These are phyloP conservation scores for Astrothelium macrocarpum DNA, from an alignment of 495 filamentous ascomycete species.

Conservation along the genomic window DNA sequence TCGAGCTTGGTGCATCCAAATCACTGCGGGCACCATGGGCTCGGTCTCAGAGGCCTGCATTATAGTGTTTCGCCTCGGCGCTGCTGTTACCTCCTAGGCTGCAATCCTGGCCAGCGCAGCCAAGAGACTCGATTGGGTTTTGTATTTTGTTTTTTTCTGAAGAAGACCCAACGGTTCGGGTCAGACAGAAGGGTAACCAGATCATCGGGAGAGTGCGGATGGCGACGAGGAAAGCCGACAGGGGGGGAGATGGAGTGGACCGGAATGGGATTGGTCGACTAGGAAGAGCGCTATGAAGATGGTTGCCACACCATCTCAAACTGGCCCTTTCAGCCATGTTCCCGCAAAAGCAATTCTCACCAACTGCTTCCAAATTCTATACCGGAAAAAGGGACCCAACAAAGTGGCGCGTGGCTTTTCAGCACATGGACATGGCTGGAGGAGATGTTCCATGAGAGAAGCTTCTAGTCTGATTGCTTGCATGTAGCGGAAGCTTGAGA, in stretches of 20 bases:
- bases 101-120: too few relatives aligned
- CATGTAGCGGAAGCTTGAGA: not conserved
- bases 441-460: not conserved
- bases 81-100: not conserved
- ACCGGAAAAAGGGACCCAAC: not conserved
- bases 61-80: not conserved
- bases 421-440: not conserved
- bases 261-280: not conserved
- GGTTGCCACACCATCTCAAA: not conserved
- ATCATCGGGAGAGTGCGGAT: constrained; percentile 2
- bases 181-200: constrained; percentile 2
- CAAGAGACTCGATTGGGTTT: too few relatives aligned
- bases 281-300: not conserved
- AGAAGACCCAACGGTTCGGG: not conserved
- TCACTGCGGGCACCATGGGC: not conserved
- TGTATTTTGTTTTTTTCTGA: not conserved
- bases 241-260: not conserved
- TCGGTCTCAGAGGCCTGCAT: constrained; percentile 3
- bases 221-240: not conserved
- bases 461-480: constrained; percentile 6
- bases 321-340: not conserved
- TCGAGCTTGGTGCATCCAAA: not conserved
- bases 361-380: not conserved
- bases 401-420: not conserved
- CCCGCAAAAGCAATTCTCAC: not conserved